Evolutionary conservation across 305 asterid species (phyloP), one percentile per base, ranked within the genome.

Genomic region (Striga hermonthica): DNA sequence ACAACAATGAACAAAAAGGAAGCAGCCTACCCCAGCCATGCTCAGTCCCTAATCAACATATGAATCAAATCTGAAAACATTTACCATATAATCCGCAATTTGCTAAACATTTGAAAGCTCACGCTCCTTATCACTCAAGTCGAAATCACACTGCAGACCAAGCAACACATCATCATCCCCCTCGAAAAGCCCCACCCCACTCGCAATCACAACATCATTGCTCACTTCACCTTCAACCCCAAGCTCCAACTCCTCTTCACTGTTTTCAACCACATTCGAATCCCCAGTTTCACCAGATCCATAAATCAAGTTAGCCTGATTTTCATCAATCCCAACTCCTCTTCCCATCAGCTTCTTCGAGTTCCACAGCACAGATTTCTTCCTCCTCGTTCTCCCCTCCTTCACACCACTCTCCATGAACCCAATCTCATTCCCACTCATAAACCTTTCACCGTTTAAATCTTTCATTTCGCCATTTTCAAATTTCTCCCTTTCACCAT

Each of bases 331-430:
- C 66, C 36, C 74, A 13, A 65, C 13, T 70, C 91, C 86, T 71
- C 75, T 78, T 35, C 90, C 90, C 75, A 77, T 60, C 73, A 78
- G 15, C 78, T 81, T 85, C 75, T 79, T 80, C 0, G 67, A 68
- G 57, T 58, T 64, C 76, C 56, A 77, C 0, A 74, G 77, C 65
- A 68, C 80, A n/a, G 73, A 64, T 65, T 78, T 83, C 55, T 63
- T 68, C 81, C 79, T 82, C 76, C 60, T 73, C 70, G 5, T 57
- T 15, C 68, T 48, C 49, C 9, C 58, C 45, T 58, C 61, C 67
- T 58, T 59, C 12, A 6, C 71, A 58, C 35, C 6, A 53, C 48
- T 66, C 40, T 16, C 74, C 22, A 34, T 3, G 14, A 22, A 44
- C 53, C 59, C 66, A 45, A 15, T 15, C 34, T 36, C 55, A 58